Conservation (phyloP, 108 stramenopile species). For the Cyclotella choctawhatcheeana region DNA sequence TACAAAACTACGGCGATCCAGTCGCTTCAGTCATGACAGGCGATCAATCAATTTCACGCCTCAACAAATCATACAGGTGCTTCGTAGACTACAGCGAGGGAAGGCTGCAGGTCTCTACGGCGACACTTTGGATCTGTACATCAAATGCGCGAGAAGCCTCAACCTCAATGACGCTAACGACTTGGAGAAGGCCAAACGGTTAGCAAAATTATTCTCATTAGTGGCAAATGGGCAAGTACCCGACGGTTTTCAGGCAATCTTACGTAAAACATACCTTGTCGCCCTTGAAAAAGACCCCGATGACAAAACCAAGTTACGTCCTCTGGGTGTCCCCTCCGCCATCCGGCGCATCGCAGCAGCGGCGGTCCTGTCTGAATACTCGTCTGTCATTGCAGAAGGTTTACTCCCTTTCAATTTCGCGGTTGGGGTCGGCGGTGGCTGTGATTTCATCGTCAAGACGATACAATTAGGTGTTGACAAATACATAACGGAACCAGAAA, state of each 20-base stretch:
- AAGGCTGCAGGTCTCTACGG: neutral
- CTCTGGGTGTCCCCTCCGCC: slow-evolving; percentile 26
- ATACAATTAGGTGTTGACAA: slow-evolving; percentile 15
- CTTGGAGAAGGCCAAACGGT: neutral
- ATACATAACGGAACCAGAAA: slow-evolving; percentile 12
- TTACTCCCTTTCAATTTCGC: slow-evolving; percentile 37
- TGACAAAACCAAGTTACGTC: slow-evolving; percentile 8
- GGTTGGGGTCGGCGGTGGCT: slow-evolving; percentile 8
- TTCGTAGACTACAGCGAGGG: neutral
- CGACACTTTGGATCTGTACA: neutral
- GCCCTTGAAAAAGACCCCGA: neutral
- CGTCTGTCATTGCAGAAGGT: neutral
- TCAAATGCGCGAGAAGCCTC: neutral
- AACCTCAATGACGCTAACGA: neutral
- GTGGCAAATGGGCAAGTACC: neutral
- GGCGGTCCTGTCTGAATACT: neutral
- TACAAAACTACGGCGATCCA: neutral
- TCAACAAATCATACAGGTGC: neutral
- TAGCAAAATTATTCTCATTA: neutral
- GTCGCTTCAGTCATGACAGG: neutral
- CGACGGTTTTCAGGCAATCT: neutral
- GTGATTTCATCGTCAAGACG: slow-evolving; percentile 9
- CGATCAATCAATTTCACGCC: neutral
- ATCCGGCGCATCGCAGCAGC: slow-evolving; percentile 21
- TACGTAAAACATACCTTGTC: neutral